A percentile compares a stretch with the other conserved stretches of the same genome.
These are phyloP conservation scores for Pleodorina starrii DNA, from an alignment of 139 green algal species.

Conservation along the genomic window DNA sequence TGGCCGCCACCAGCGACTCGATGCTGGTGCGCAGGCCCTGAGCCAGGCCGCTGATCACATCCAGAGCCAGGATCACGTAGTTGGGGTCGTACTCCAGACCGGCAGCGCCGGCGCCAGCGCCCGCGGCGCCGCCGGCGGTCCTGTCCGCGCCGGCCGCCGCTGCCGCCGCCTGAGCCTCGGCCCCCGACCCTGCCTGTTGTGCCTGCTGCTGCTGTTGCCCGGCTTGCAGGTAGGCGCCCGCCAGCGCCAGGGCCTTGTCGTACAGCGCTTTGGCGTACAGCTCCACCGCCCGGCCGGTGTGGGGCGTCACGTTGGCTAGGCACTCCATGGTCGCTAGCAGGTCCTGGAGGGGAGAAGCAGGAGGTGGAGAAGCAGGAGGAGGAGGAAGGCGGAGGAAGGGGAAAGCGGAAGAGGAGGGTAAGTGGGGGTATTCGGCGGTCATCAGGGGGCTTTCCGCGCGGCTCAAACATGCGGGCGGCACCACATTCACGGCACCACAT, in stretches of 20 bases:
- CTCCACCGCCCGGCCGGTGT: conserved; percentile 30
- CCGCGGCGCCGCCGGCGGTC: neutral
- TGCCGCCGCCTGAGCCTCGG: neutral
- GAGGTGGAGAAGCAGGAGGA: too few relatives aligned
- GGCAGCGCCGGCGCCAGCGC: neutral
- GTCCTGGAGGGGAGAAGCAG: conserved; percentile 43
- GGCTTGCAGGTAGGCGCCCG: neutral
- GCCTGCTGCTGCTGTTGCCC: conserved; percentile 10
- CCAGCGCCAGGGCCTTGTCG: conserved; percentile 10
- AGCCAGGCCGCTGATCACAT: conserved; percentile 85
- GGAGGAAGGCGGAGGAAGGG: too few relatives aligned
- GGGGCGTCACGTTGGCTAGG: conserved; percentile 71
- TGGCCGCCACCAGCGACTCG: conserved; percentile 78
- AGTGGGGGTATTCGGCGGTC: too few relatives aligned
- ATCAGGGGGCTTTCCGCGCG: too few relatives aligned
- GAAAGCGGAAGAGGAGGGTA: too few relatives aligned
- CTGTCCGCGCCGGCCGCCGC: too few relatives aligned
- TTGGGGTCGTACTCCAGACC: conserved; percentile 65
- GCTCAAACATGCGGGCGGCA: too few relatives aligned
- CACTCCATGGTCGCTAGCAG: conserved; percentile 89
- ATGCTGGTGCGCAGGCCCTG: conserved; percentile 82
- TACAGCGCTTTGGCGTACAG: conserved; percentile 16
- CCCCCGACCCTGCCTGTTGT: neutral
- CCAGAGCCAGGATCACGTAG: conserved; percentile 69
- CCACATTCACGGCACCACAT: too few relatives aligned